Evolutionary conservation across 148 eudicot genomes (phyloP), one percentile per base, ranked within the genome.

Genomic region (Rhododendron simsii): DNA sequence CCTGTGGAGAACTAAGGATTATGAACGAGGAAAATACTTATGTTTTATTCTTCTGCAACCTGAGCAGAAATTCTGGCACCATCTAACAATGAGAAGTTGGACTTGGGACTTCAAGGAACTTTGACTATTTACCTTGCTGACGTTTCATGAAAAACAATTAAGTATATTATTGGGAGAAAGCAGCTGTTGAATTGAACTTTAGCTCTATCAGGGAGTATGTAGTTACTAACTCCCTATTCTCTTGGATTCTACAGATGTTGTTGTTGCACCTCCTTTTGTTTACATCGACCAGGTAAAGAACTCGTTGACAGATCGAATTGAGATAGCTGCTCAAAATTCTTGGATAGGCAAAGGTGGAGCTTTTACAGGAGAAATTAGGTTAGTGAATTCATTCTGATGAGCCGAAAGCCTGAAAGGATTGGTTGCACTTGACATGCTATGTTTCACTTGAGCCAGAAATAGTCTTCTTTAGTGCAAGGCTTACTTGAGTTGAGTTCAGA

Each of bases 321-420:
- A 95, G 92, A 89, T 96, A 89, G 91, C 99, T 80, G 99, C 94
- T 39, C 98, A 96, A 88, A 96, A 96, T 88, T 95, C 96, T 88
- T 96, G 99, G 99, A 91, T 90, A 77, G 95, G 95, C 39, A 96
- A 96, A 88, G 99, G 98, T 87, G 98, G 99, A 78, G 98, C 98
- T 84, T 96, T 94, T 85, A 96, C 99, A 2, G 99, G 99, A 87
- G 99, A 96, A 91, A 96, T 96, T 93, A 96, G 99, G 99, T 95
- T 67, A 87, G 73, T 45, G 18, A 20, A 23, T 75, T 61, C 44
- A 51, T 59, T 47, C 83, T 53, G 35, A 75, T 75, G 18, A 50
- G 63, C 44, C 16, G 30, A 78, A 53, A 53, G 59, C 59, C 59
- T 53, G 18, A 53, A 11, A 78, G 11, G 35, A 50, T 80, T 80